Conservation (phyloP, 2,329 filamentous ascomycete species). For the Apiospora pterosperma region DNA sequence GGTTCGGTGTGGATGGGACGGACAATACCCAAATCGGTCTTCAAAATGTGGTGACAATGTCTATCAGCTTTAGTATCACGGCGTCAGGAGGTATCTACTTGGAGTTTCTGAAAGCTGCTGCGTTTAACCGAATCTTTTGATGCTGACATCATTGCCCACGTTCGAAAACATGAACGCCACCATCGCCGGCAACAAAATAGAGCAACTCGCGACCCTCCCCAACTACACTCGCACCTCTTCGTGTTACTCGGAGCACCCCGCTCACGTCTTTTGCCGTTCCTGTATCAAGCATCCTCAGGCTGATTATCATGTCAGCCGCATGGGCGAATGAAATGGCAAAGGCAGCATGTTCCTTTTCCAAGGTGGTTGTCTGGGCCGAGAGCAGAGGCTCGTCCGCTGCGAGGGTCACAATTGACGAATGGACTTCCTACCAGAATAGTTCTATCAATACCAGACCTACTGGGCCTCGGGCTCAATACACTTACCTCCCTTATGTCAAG, state of each 20-base stretch:
- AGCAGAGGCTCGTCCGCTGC: conserved; percentile 74
- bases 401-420: conserved; percentile 64
- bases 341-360: conserved; percentile 70
- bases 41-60: not conserved
- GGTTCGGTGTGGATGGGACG: not conserved
- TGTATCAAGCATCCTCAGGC: conserved; percentile 75
- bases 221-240: conserved; percentile 37
- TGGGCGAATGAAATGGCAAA: conserved; percentile 73
- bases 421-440: conserved; percentile 44
- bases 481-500: conserved; percentile 61
- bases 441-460: conserved; percentile 1
- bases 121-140: not conserved
- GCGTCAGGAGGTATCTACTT: conserved; percentile 11
- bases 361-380: conserved; percentile 53
- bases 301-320: conserved; percentile 66
- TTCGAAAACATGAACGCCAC: conserved; percentile 78
- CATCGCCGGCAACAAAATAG: conserved; percentile 78
- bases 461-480: conserved; percentile 11
- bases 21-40: not conserved
- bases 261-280: conserved; percentile 89
- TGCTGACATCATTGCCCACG: conserved; percentile 57
- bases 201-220: conserved; percentile 67
- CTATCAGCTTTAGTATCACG: conserved; percentile 9
- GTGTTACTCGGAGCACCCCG: conserved; percentile 76
- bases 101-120: not conserved